Evolutionary conservation across 2,329 filamentous ascomycete genomes (phyloP).

Genomic region (Xylaria sp.): DNA sequence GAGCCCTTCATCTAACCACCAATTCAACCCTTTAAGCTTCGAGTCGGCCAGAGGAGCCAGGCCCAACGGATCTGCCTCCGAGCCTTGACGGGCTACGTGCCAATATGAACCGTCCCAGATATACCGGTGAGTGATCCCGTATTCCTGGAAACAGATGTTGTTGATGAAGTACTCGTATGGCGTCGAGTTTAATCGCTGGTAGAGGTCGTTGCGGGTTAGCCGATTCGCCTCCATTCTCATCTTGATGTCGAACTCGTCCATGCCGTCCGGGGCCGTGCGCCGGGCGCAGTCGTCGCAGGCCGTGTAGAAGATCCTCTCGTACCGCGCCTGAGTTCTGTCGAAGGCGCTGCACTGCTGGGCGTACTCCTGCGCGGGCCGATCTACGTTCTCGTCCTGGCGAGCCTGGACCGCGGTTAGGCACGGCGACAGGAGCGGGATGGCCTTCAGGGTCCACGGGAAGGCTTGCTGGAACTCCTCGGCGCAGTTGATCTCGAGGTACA

Average conservation of each 20-base stretch:
- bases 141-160: conserved; percentile 1
- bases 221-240: not conserved
- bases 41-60: conserved; percentile 7
- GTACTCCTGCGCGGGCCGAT: not conserved
- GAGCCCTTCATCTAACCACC: conserved; percentile 7
- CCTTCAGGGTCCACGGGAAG: conserved; percentile 3
- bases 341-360: not conserved
- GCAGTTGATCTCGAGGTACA: conserved; percentile 15
- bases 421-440: not conserved
- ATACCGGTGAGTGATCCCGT: conserved; percentile 7
- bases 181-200: not conserved
- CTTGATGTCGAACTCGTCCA: not conserved
- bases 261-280: not conserved
- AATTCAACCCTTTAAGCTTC: conserved; percentile 4
- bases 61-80: not conserved
- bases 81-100: not conserved
- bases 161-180: conserved; percentile 11
- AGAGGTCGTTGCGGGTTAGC: conserved; percentile 1
- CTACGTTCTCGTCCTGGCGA: not conserved
- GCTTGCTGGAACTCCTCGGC: not conserved
- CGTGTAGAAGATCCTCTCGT: conserved; percentile 17
- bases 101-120: conserved; percentile 10
- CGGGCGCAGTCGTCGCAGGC: conserved; percentile 5
- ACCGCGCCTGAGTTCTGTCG: not conserved
- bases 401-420: not conserved